Percentiles rank a stretch among this genome's conserved stretches.
Conservation (phyloP, 1,284 basidiomycete genomes). For the Meira miltonrushii region DNA sequence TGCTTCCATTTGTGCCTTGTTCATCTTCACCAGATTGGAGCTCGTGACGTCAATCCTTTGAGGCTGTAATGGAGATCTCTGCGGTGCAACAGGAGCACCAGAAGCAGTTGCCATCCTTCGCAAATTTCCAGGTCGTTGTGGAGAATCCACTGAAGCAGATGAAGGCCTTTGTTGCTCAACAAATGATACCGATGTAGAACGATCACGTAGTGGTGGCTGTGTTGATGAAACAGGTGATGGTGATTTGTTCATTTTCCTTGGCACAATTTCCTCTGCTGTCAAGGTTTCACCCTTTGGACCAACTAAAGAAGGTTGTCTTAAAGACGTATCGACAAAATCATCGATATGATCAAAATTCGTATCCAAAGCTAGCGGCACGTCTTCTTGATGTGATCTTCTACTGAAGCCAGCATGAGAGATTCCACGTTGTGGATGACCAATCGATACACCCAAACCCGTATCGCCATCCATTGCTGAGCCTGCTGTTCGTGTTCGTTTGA, state of each 20-base stretch:
- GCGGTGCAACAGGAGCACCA: not conserved
- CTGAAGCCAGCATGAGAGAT: not conserved
- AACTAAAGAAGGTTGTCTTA: conserved; percentile 18
- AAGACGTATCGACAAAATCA: conserved; percentile 66
- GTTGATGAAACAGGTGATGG: not conserved
- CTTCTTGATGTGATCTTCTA: not conserved
- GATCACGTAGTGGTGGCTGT: not conserved
- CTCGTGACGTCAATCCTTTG: not conserved
- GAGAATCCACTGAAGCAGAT: no score
- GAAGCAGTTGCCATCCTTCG: no score
- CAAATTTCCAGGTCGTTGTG: no score
- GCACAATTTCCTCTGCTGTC: not conserved
- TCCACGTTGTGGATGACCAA: not conserved
- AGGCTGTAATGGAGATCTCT: not conserved
- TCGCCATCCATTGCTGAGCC: not conserved
- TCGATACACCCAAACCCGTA: not conserved
- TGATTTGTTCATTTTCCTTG: not conserved
- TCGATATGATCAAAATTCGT: conserved; percentile 75
- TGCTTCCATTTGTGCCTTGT: conserved; percentile 15
- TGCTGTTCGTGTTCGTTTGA: not conserved
- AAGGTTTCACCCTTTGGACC: conserved; percentile 19
- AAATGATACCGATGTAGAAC: conserved; percentile 6
- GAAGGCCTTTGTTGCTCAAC: conserved; percentile 13
- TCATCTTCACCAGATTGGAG: not conserved
- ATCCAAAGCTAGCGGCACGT: conserved; percentile 60